Evolutionary conservation across 2,329 filamentous ascomycete genomes (phyloP).

Genomic region (Penicillium sp.): DNA sequence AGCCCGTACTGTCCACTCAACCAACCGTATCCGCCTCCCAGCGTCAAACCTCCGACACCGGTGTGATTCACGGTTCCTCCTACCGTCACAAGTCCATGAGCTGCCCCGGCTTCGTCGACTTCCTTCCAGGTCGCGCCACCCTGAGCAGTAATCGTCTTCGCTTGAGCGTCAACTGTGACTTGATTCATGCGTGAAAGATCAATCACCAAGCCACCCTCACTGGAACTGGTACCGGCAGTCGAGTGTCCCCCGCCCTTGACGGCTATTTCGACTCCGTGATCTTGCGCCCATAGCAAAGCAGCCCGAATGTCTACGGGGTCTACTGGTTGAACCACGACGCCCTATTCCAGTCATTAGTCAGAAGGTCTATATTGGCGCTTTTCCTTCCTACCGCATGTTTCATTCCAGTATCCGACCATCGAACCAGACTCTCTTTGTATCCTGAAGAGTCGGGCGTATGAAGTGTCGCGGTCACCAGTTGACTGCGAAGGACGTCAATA

Average conservation of each 20-base stretch:
- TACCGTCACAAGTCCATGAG: conserved; percentile 57
- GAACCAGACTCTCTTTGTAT: conserved; percentile 23
- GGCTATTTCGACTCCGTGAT: conserved; percentile 28
- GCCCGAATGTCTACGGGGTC: conserved; percentile 43
- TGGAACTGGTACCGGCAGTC: conserved; percentile 54
- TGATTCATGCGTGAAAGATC: conserved; percentile 54
- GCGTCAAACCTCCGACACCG: conserved; percentile 58
- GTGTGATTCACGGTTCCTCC: conserved; percentile 64
- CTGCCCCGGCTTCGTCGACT: conserved; percentile 53
- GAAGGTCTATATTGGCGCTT: background rate
- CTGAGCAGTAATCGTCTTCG: conserved; percentile 49
- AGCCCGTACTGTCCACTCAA: conserved; percentile 56
- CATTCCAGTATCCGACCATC: conserved; percentile 33
- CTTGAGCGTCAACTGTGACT: conserved; percentile 49
- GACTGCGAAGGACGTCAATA: conserved; percentile 11
- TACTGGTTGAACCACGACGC: conserved; percentile 46
- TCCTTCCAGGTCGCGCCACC: conserved; percentile 58
- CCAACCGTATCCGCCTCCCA: conserved; percentile 60
- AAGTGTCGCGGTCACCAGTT: conserved; percentile 10
- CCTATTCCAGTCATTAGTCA: conserved; percentile 30
- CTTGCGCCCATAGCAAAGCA: conserved; percentile 47
- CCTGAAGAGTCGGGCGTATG: conserved; percentile 22
- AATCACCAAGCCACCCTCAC: conserved; percentile 56
- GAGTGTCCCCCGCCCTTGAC: conserved; percentile 44
- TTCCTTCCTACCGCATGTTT: conserved; percentile 27